A percentile compares a stretch with the other conserved stretches of the same genome.
phyloP scores from a whole-genome alignment of 2,329 filamentous ascomycete genomes.

The Pseudodiploospora longispora region DNA sequence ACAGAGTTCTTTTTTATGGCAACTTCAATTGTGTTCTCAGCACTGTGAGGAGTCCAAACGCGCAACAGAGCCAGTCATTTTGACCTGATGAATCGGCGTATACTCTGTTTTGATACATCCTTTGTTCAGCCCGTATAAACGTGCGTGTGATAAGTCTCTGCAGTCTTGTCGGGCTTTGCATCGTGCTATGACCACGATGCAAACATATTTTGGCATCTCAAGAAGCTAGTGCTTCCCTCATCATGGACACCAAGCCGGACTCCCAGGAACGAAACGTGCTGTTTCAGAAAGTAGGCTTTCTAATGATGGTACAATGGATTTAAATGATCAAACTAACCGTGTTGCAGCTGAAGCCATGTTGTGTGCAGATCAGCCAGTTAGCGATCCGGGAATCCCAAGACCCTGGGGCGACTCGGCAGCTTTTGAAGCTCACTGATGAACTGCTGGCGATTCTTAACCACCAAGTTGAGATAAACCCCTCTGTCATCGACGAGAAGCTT shows the following conservation, averaged over 20 bases:
- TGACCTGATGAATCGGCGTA: too few relatives aligned
- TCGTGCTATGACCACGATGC: conserved; percentile 1
- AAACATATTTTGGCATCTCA: neutral
- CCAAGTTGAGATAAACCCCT: conserved; percentile 34
- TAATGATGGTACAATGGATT: neutral
- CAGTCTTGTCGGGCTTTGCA: too few relatives aligned
- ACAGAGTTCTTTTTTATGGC: too few relatives aligned
- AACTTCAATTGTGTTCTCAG: too few relatives aligned
- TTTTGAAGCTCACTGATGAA: conserved; percentile 37
- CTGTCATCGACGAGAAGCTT: conserved; percentile 65
- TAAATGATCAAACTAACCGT: conserved; percentile 3
- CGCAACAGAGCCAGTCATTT: too few relatives aligned
- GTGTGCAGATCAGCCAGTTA: conserved; percentile 51
- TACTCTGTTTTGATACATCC: too few relatives aligned
- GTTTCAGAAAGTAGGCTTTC: conserved; percentile 25
- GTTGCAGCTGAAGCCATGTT: conserved; percentile 52
- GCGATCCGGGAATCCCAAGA: conserved; percentile 41
- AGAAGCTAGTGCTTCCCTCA: conserved; percentile 2
- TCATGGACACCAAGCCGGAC: conserved; percentile 11
- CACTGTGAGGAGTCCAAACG: too few relatives aligned
- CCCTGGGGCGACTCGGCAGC: conserved; percentile 30
- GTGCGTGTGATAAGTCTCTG: too few relatives aligned
- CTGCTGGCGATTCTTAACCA: conserved; percentile 38
- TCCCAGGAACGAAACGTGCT: conserved; percentile 23
- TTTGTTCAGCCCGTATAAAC: too few relatives aligned